Base-by-base conservation (phyloP, 2,329 filamentous ascomycete genomes). In the Coniosporium uncinatum region DNA sequence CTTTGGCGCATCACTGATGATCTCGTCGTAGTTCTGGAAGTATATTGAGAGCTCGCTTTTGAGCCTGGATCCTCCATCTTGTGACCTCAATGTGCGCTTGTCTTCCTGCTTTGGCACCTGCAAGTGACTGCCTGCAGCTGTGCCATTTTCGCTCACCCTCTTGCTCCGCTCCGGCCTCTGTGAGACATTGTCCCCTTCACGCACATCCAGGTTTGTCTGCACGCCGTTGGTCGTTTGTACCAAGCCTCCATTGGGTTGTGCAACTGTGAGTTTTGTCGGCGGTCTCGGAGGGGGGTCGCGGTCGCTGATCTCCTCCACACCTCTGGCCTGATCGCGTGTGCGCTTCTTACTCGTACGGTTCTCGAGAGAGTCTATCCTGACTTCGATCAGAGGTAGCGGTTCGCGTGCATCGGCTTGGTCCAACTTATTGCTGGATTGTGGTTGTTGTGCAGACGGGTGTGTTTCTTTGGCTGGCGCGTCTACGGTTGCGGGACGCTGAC, bases 31-130 rank as follows among this genome's bases (percentile, higher is more conserved):
- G 56, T 94, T 90, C 40, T 86, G 82, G 57, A 97, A 96, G 66
- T 95, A 97, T 37, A 81, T 78, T 29, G 89, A 83, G 46, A 97
- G 74, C 57, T 96, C 90, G 64, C 89, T 96, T 73, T 94, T 95
- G 66, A 89, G 83, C 52, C 88, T 77, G 39, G 83, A 83, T 11
- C 84, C 85, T 54, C 76, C 77, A 58, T 95, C 88, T 55, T 94
- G 86, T 40, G 88, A 95, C 47, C 91, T 79, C 59, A 96, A 70
- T 58, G 88, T 91, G 55, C 90, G 70, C 60, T 78, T 84, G 51
- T 86, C 82, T 46, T 80, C 44, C 24, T 44, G 34, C 70, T 22
- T 37, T 29, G 24, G 24, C n/a, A n/a, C 8, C n/a, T 29, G 24
- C n/a, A 29, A n/a, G 8, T 29, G 24, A 29, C 8, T 8, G 37